Conservation (phyloP, 139 green algal genomes). For the Tetraselmis chui region DNA sequence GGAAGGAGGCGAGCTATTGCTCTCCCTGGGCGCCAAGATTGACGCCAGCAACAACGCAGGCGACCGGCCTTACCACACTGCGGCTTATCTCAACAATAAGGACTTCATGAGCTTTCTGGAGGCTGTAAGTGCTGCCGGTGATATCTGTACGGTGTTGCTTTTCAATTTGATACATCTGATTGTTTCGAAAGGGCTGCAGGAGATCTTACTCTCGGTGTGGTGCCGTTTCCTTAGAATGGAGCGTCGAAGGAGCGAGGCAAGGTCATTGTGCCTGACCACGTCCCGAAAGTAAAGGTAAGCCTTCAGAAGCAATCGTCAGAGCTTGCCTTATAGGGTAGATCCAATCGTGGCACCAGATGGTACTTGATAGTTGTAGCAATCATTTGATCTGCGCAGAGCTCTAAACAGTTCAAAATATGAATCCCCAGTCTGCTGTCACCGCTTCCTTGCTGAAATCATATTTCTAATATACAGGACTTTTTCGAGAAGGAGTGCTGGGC, state of each 20-base stretch:
- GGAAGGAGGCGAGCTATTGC: constrained; percentile 74
- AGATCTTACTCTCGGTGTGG: too few relatives aligned
- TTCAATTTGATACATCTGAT: too few relatives aligned
- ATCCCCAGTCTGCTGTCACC: constrained; percentile 3
- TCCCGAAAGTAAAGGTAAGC: constrained; percentile 85
- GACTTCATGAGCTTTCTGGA: constrained; percentile 69
- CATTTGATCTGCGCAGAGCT: background rate
- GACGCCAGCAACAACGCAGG: constrained; percentile 92
- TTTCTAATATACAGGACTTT: constrained; percentile 63
- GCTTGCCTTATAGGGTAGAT: too few relatives aligned
- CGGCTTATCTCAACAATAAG: constrained; percentile 66
- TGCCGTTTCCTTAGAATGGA: constrained; percentile 73
- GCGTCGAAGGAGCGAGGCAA: constrained; percentile 58
- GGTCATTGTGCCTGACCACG: constrained; percentile 88
- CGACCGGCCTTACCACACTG: constrained; percentile 80
- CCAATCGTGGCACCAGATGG: too few relatives aligned
- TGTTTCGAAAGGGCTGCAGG: too few relatives aligned
- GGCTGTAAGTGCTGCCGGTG: constrained; percentile 31
- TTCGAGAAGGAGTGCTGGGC: constrained; percentile 80
- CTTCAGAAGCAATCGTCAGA: too few relatives aligned
- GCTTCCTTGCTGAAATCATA: background rate
- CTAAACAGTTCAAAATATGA: background rate
- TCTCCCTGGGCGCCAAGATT: constrained; percentile 78
- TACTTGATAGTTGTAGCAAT: background rate
- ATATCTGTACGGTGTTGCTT: too few relatives aligned